phyloP scores from a whole-genome alignment of 2,329 filamentous ascomycete genomes.

The Aspergillus costaricaensis region DNA sequence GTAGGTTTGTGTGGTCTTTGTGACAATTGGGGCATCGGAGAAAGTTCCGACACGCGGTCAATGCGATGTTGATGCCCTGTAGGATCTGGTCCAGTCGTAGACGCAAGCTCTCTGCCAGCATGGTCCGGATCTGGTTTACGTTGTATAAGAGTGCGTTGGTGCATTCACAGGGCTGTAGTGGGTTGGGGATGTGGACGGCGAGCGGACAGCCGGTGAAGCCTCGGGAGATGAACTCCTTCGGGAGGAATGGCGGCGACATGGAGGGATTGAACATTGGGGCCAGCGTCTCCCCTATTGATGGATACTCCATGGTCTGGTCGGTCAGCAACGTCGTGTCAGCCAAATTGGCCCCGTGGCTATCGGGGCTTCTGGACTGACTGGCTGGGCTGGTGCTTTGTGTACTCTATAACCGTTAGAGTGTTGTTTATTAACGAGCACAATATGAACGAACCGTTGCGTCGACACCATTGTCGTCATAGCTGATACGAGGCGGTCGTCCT shows the following conservation, averaged over 20 bases:
- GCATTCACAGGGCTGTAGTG: conserved; percentile 33
- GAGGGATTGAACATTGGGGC: conserved; percentile 28
- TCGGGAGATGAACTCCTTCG: conserved; percentile 32
- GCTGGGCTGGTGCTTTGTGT: conserved; percentile 13
- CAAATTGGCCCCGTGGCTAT: conserved; percentile 23
- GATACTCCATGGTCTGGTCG: conserved; percentile 15
- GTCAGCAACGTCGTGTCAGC: conserved; percentile 13
- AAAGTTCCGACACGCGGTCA: conserved; percentile 33
- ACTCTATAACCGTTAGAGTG: neutral
- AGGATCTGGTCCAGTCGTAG: conserved; percentile 37
- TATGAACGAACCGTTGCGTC: conserved; percentile 5
- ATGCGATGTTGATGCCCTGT: conserved; percentile 33
- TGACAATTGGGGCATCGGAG: conserved; percentile 33
- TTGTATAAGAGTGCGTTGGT: conserved; percentile 33
- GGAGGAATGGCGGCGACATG: conserved; percentile 34
- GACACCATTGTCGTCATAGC: conserved; percentile 9
- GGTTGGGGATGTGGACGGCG: conserved; percentile 29
- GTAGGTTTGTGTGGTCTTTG: conserved; percentile 33
- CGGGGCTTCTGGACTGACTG: conserved; percentile 30
- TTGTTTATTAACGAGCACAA: neutral
- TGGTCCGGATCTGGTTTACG: conserved; percentile 34
- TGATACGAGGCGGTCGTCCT: conserved; percentile 7
- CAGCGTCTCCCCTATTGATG: conserved; percentile 10
- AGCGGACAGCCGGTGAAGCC: conserved; percentile 30
- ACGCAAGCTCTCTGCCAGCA: conserved; percentile 27